Percentiles rank a stretch among this genome's conserved stretches.
Conservation (phyloP, 176 grass and related monocot species). For the Olyra latifolia region DNA sequence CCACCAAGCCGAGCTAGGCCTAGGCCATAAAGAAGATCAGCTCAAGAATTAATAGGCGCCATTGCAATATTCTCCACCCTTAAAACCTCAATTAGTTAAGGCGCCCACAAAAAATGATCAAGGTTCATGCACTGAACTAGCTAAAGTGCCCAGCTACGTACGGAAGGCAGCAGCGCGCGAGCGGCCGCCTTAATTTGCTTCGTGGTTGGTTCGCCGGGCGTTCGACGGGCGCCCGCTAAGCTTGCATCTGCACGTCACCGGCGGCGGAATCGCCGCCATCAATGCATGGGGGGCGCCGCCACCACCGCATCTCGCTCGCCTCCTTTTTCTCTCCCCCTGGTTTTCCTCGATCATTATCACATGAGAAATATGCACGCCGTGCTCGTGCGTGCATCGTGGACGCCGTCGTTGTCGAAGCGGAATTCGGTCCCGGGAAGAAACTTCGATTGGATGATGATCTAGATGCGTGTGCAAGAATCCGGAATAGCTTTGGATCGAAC, state of each 20-base stretch:
- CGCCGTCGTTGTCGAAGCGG: neutral
- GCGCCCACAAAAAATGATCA: neutral
- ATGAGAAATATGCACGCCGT: neutral
- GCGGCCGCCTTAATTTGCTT: conserved; percentile 19
- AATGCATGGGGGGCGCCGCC: neutral
- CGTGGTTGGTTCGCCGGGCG: neutral
- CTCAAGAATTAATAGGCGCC: neutral
- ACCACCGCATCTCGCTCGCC: neutral
- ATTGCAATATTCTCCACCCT: neutral
- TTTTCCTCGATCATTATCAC: neutral
- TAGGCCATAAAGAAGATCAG: no score
- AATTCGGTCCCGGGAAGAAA: neutral
- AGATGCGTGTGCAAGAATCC: no score
- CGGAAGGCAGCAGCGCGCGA: neutral
- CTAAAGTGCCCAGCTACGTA: no score
- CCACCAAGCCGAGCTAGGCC: no score
- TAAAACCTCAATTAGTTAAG: no score
- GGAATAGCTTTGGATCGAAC: no score
- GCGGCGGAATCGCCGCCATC: neutral
- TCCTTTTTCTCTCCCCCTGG: no score
- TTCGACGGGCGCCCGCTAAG: neutral
- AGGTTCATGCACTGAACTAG: conserved; percentile 18
- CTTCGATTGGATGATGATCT: no score
- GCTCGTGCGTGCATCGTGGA: neutral
- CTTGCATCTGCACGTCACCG: neutral